phyloP scores from a whole-genome alignment of 805 yeast genomes.

The Yamadazyma nakazawae region DNA sequence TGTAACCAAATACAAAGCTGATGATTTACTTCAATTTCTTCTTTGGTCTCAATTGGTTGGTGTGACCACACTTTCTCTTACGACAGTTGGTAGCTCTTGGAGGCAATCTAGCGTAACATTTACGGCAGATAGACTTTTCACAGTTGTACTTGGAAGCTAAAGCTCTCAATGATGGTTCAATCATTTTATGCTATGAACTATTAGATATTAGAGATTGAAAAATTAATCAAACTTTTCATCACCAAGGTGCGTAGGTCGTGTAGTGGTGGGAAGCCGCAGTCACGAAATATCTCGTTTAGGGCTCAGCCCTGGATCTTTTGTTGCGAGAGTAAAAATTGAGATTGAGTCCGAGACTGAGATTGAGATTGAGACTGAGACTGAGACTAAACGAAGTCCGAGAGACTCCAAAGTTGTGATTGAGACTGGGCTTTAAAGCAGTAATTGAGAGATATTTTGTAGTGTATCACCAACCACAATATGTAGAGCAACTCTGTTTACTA shows the following conservation, averaged over 20 bases:
- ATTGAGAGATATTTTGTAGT: too few species aligned
- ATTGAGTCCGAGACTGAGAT: neutral
- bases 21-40: conserved; percentile 86
- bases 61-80: conserved; percentile 99
- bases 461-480: too few species aligned
- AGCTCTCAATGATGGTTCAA: conserved; percentile 99
- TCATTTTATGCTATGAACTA: conserved; percentile 46
- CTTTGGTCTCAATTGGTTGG: conserved; percentile 99
- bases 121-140: conserved; percentile 98
- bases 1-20: conserved; percentile 4
- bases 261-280: neutral
- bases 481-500: too few species aligned
- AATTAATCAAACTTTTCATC: conserved; percentile 5
- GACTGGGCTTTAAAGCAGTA: too few species aligned
- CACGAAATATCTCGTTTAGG: neutral
- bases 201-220: conserved; percentile 2
- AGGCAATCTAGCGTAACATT: conserved; percentile 99
- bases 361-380: neutral
- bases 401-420: too few species aligned
- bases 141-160: conserved; percentile 99
- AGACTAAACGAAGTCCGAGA: neutral
- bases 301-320: neutral
- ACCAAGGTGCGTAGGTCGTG: neutral
- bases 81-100: conserved; percentile 99
- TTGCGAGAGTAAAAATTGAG: neutral